Conservation (phyloP, 495 filamentous ascomycete species). For the Podospora pseudopauciseta region DNA sequence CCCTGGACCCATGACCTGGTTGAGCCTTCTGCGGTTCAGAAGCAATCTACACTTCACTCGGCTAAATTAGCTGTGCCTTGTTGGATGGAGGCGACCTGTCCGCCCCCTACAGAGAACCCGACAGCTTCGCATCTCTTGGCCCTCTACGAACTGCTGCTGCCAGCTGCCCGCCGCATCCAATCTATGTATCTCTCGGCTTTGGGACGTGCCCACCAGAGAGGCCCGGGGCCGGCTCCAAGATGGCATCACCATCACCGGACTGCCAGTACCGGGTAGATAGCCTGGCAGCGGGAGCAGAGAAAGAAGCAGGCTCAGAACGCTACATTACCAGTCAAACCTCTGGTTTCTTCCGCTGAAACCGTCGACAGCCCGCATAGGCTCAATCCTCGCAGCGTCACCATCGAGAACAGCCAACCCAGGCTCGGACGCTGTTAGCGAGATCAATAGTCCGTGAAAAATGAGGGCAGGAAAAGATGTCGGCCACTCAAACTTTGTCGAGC, state of each 20-base stretch:
- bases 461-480: constrained; percentile 14
- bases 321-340: background rate
- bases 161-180: constrained; percentile 17
- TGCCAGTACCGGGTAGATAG: background rate
- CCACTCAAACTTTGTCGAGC: constrained; percentile 7
- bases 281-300: background rate
- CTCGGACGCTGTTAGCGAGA: background rate
- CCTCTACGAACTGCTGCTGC: constrained; percentile 18
- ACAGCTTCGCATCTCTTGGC: constrained; percentile 22
- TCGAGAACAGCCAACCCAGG: background rate
- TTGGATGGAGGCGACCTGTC: constrained; percentile 22
- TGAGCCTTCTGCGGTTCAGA: constrained; percentile 24
- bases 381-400: constrained; percentile 17
- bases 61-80: constrained; percentile 34
- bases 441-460: background rate
- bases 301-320: background rate
- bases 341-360: constrained; percentile 2
- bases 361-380: constrained; percentile 18
- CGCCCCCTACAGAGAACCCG: constrained; percentile 9
- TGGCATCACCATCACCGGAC: constrained; percentile 6
- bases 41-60: constrained; percentile 31
- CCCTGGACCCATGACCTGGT: constrained; percentile 29
- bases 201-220: constrained; percentile 5
- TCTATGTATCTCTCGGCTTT: constrained; percentile 19
- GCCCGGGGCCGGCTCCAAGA: constrained; percentile 1